Base-by-base conservation (phyloP, 2,329 filamentous ascomycete species). In the Arthrobotrys sinensis region DNA sequence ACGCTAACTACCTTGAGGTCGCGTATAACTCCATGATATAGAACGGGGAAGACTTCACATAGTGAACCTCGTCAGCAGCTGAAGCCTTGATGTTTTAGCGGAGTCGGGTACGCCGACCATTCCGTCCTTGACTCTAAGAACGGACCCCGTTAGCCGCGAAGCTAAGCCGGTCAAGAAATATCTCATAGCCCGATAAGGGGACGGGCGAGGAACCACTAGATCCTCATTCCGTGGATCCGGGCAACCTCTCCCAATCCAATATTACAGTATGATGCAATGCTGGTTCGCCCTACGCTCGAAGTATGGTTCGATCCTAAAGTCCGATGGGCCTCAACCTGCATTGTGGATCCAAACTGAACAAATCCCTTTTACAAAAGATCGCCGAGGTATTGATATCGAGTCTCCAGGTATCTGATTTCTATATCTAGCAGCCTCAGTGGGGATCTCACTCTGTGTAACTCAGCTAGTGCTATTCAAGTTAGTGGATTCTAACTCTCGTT, bases 391-490 rank as follows among this genome's bases (percentile, higher is more conserved):
- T 60, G 50, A 57, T 43, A 68, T 45, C 34, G 7, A 60, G 12
- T 24, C 34, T 55, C 34, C 36, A 24, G 16, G 12, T 63, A 45
- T 21, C 10, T 45, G 38, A n/a, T n/a, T 63, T 63, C 34, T 63
- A 45, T 24, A 48, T 48, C 45, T 11, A 38, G 19, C 7, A 53
- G 40, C 10, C 36, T n/a, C 14, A 16, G 60, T 21, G 40, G 28
- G 48, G 48, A 68, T 62, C 53, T 70, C n/a, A 38, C n/a, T 57
- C 48, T 69, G 72, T 69, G 64, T 76, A 76, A 69, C 72, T 64
- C 43, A 19, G 19, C 34, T 71, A 45, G 32, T 52, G 36, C 46
- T n/a, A 43, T 64, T 48, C 4, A 19, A 48, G 60, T 14, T 64
- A 64, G 60, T 7, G 12, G 45, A 24, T 5, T 14, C 16, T 34